phyloP scores from a whole-genome alignment of 208 protist genomes.

The Entamoeba moshkovskii region DNA sequence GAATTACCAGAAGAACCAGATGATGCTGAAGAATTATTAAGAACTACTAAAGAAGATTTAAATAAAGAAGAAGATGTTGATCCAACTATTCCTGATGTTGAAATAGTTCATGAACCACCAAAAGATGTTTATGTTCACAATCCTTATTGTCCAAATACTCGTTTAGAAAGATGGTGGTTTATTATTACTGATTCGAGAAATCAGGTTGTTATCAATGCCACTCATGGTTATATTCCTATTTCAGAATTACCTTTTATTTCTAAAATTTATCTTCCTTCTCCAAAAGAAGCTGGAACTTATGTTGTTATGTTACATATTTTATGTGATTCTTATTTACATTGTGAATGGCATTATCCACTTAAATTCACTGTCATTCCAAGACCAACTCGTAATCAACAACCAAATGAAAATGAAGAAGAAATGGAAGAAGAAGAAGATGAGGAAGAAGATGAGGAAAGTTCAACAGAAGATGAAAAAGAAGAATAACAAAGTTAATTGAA shows the following conservation, averaged over 20 bases:
- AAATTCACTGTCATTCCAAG: not conserved
- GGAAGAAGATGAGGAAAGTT: not conserved
- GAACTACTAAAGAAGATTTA: not conserved
- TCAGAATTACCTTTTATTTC: not conserved
- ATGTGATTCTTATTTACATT: not conserved
- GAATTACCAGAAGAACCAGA: not conserved
- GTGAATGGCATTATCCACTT: not conserved
- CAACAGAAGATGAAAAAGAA: not conserved
- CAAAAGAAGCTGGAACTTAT: not conserved
- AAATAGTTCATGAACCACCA: not conserved
- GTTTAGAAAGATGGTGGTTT: not conserved
- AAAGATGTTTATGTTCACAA: not conserved
- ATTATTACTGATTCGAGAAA: not conserved
- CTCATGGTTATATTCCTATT: not conserved
- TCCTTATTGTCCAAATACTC: not conserved
- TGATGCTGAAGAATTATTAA: not conserved
- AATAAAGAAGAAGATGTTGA: not conserved
- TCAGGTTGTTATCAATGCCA: not conserved
- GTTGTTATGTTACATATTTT: not conserved
- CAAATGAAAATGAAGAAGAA: not conserved
- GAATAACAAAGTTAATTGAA: not conserved
- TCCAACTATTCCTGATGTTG: not conserved
- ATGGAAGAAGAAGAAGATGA: not conserved
- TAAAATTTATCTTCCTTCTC: not conserved
- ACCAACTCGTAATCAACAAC: not conserved